A percentile compares a stretch with the other conserved stretches of the same genome.
These are phyloP conservation scores for Fragosphaeria purpurea DNA, from an alignment of 2,329 filamentous ascomycete species.

Conservation along the genomic window DNA sequence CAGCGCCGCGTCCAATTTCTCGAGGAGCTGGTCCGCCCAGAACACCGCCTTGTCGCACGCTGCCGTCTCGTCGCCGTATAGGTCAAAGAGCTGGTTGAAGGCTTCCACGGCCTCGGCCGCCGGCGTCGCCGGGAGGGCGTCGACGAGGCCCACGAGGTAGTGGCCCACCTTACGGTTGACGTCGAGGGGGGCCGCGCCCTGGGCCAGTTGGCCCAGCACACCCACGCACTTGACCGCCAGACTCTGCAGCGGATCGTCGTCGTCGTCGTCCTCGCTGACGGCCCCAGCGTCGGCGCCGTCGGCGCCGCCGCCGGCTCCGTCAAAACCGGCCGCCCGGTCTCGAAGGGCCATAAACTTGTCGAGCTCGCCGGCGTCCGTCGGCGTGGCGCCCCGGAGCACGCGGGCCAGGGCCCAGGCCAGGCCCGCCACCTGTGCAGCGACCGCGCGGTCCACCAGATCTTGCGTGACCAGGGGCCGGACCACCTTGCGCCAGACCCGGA, in stretches of 20 bases:
- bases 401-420: constrained; percentile 57
- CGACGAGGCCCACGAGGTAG: constrained; percentile 48
- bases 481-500: constrained; percentile 46
- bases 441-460: constrained; percentile 50
- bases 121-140: constrained; percentile 38
- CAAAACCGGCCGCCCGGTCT: constrained; percentile 34
- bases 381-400: constrained; percentile 38
- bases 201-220: constrained; percentile 53
- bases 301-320: constrained; percentile 11
- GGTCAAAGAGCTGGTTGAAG: constrained; percentile 56
- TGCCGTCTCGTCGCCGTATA: constrained; percentile 52
- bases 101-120: constrained; percentile 52
- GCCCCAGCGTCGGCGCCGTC: constrained; percentile 23
- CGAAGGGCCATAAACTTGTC: constrained; percentile 56
- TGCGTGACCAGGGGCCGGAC: constrained; percentile 47
- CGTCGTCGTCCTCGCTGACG: constrained; percentile 12
- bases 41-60: constrained; percentile 53
- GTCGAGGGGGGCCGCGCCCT: constrained; percentile 39
- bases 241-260: constrained; percentile 48
- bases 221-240: constrained; percentile 58
- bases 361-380: constrained; percentile 43
- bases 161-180: constrained; percentile 54
- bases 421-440: constrained; percentile 52
- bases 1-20: constrained; percentile 44
- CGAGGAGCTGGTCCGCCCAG: constrained; percentile 50